These are phyloP conservation scores for Diutina scorzettiae DNA, from an alignment of 1,139 yeast species.

Conservation along the genomic window DNA sequence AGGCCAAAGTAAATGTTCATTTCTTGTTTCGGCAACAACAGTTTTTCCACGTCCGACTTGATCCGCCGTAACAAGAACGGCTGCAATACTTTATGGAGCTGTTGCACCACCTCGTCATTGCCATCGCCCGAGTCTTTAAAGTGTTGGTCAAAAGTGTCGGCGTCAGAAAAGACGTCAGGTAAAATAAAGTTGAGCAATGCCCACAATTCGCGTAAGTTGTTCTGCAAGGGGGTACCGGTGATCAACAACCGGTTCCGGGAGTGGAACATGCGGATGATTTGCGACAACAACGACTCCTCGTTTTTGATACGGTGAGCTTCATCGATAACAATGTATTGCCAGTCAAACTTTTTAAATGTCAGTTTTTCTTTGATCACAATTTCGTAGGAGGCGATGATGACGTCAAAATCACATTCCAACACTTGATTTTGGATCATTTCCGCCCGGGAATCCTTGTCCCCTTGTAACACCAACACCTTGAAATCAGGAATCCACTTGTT, in stretches of 20 bases:
- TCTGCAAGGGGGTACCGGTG: slow-evolving; percentile 94
- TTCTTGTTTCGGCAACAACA: slow-evolving; percentile 83
- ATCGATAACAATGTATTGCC: slow-evolving; percentile 93
- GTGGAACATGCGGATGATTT: slow-evolving; percentile 76
- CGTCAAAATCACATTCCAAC: slow-evolving; percentile 72
- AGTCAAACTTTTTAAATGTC: slow-evolving; percentile 64
- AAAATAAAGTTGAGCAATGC: slow-evolving; percentile 78
- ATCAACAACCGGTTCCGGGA: slow-evolving; percentile 76
- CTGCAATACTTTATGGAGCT: slow-evolving; percentile 69
- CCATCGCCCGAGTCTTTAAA: slow-evolving; percentile 35
- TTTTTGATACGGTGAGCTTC: slow-evolving; percentile 96
- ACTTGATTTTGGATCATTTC: slow-evolving; percentile 47
- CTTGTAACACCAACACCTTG: slow-evolving; percentile 72
- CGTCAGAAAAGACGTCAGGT: slow-evolving; percentile 91
- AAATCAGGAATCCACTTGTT: slow-evolving; percentile 96
- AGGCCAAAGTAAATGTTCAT: slow-evolving; percentile 83
- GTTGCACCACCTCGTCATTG: slow-evolving; percentile 61
- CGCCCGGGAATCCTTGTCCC: slow-evolving; percentile 68
- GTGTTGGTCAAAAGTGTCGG: slow-evolving; percentile 87
- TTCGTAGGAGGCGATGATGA: slow-evolving; percentile 81
- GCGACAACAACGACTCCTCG: slow-evolving; percentile 83
- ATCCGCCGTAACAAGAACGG: slow-evolving; percentile 87
- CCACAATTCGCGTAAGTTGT: slow-evolving; percentile 92
- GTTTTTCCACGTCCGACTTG: slow-evolving; percentile 85
- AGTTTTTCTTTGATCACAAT: slow-evolving; percentile 85